phyloP scores from a whole-genome alignment of 2,329 filamentous ascomycete species.

The Fusarium mangiferae region DNA sequence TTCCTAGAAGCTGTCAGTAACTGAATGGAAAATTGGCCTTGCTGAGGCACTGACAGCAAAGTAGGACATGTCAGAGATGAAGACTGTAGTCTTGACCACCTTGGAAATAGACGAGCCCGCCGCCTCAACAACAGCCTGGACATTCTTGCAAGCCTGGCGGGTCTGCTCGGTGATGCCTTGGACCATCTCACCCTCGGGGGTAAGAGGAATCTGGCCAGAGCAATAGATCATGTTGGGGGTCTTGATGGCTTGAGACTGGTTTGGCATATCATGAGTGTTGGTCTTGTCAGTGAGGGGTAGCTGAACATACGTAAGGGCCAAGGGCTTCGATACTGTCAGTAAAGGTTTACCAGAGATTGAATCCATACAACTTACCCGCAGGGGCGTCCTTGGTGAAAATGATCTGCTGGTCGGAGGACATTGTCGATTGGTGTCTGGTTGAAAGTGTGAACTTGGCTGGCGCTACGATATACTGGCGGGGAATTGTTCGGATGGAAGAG shows the following conservation, averaged over 20 bases:
- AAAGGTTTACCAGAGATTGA: neutral
- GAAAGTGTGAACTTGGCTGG: constrained; percentile 47
- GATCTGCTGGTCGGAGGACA: constrained; percentile 60
- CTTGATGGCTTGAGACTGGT: constrained; percentile 73
- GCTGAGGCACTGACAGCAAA: constrained; percentile 67
- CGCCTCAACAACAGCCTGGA: constrained; percentile 83
- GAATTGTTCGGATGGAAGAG: constrained; percentile 30
- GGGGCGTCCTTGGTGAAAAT: constrained; percentile 70
- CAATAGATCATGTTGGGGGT: constrained; percentile 73
- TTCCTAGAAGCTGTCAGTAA: constrained; percentile 53
- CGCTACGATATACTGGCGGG: constrained; percentile 20
- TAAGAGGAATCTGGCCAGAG: constrained; percentile 78
- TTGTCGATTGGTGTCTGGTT: constrained; percentile 51
- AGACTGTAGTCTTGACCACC: constrained; percentile 92
- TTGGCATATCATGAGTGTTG: constrained; percentile 24
- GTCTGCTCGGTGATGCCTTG: constrained; percentile 73
- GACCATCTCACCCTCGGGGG: constrained; percentile 64
- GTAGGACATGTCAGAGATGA: constrained; percentile 90
- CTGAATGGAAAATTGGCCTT: too few species aligned
- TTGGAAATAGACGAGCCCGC: constrained; percentile 81
- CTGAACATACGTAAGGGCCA: constrained; percentile 68
- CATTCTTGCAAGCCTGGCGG: constrained; percentile 75
- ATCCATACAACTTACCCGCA: constrained; percentile 58
- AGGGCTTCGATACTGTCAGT: constrained; percentile 56
- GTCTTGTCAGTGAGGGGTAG: constrained; percentile 21